phyloP scores from a whole-genome alignment of 2,329 filamentous ascomycete species.

The Fusarium sp. region DNA sequence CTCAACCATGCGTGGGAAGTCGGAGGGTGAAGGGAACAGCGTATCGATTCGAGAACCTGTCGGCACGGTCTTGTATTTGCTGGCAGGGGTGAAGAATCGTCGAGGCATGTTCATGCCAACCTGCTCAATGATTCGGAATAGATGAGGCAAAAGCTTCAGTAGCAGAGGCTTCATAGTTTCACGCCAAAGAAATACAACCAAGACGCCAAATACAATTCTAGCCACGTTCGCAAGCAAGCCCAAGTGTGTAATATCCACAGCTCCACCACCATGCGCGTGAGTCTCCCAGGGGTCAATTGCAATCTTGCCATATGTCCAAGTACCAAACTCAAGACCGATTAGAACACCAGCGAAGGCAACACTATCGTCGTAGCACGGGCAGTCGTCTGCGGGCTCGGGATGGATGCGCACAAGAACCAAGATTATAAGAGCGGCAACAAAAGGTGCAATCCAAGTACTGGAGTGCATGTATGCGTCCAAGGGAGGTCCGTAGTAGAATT shows the following conservation, averaged over 20 bases:
- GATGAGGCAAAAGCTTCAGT: constrained; percentile 80
- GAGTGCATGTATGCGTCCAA: constrained; percentile 79
- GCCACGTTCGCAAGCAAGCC: constrained; percentile 72
- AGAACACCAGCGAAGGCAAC: constrained; percentile 92
- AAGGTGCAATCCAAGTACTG: constrained; percentile 72
- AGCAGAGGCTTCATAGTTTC: constrained; percentile 88
- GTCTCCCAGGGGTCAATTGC: constrained; percentile 57
- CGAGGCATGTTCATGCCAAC: constrained; percentile 83
- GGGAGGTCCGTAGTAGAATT: constrained; percentile 69
- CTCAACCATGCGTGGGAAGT: constrained; percentile 83
- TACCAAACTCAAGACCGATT: constrained; percentile 84
- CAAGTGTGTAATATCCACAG: constrained; percentile 74
- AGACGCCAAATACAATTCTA: constrained; percentile 82
- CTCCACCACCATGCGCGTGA: constrained; percentile 61
- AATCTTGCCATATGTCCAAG: constrained; percentile 81
- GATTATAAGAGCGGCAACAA: constrained; percentile 73
- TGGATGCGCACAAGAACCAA: constrained; percentile 86
- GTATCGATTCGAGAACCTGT: constrained; percentile 79
- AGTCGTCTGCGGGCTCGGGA: constrained; percentile 95
- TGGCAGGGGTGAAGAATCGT: constrained; percentile 90
- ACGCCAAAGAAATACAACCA: constrained; percentile 89
- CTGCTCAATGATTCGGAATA: constrained; percentile 88
- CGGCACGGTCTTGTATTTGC: constrained; percentile 87
- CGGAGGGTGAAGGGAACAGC: constrained; percentile 87
- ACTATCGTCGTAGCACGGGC: constrained; percentile 96